A percentile compares a stretch with the other conserved stretches of the same genome.
These are phyloP conservation scores for Colletotrichum nymphaeae DNA, from an alignment of 2,329 filamentous ascomycete genomes.

Conservation along the genomic window DNA sequence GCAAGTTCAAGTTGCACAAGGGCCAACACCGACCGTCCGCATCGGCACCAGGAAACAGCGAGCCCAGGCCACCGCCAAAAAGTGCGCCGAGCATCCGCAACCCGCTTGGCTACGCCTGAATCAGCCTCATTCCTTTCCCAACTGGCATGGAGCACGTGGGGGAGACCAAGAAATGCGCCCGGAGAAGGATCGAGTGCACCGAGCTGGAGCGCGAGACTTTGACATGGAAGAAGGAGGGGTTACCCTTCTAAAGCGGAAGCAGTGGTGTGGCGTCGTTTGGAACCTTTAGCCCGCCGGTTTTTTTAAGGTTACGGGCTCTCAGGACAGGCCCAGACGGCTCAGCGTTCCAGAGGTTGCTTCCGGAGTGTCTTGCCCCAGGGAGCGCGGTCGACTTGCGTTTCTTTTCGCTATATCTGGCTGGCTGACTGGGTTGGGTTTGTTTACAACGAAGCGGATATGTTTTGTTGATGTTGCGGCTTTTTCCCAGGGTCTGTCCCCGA, in stretches of 20 bases:
- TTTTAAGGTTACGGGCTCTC: slow-evolving; percentile 33
- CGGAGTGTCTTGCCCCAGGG: slow-evolving; percentile 24
- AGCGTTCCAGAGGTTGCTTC: slow-evolving; percentile 27
- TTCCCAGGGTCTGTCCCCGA: slow-evolving; percentile 13
- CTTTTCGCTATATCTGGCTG: background rate
- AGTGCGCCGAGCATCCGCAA: slow-evolving; percentile 34
- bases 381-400: background rate
- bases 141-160: slow-evolving; percentile 36
- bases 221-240: slow-evolving; percentile 23
- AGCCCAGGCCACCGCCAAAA: slow-evolving; percentile 34
- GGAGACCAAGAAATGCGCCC: slow-evolving; percentile 31
- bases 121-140: slow-evolving; percentile 45
- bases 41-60: slow-evolving; percentile 29
- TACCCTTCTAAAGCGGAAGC: slow-evolving; percentile 33
- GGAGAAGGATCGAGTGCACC: slow-evolving; percentile 31
- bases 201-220: slow-evolving; percentile 28
- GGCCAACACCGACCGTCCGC: slow-evolving; percentile 31
- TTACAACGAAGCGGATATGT: slow-evolving; percentile 17
- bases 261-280: slow-evolving; percentile 28
- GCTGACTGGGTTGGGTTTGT: slow-evolving; percentile 26
- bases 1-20: slow-evolving; percentile 22
- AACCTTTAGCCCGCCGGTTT: slow-evolving; percentile 7
- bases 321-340: slow-evolving; percentile 21
- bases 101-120: slow-evolving; percentile 40
- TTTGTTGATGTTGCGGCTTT: slow-evolving; percentile 34